Evolutionary conservation across 176 grass and related monocot genomes (phyloP), one percentile per base, ranked within the genome.

Genomic region (Lolium rigidum): DNA sequence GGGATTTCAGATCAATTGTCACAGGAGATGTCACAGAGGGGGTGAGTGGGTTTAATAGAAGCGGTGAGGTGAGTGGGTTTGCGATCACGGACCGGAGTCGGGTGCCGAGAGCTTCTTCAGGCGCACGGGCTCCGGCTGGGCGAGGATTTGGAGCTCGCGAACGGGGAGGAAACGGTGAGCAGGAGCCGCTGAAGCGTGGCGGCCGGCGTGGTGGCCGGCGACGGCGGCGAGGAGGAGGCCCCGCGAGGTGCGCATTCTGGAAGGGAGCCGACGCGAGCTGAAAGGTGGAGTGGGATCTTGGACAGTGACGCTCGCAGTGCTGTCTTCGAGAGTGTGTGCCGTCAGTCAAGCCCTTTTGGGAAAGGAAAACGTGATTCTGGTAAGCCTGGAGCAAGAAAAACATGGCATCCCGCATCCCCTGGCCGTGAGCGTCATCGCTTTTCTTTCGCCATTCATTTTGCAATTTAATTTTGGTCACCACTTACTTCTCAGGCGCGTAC

Each of bases 61-160:
- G 28, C 28, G 28, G 28, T 31, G 28, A 31, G 28, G 28, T 31
- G 28, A 31, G 28, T 31, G 28, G 28, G 28, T 31, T 31, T 31
- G 28, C 28, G 28, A 31, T 81, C 72, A 69, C 58, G 39, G 49
- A 95, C 92, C 90, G 41, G 85, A 86, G 85, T 99, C 68, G 9
- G 83, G 72, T 20, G 90, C 87, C 9, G 85, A 77, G 67, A 94
- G 83, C 83, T 86, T 73, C 71, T 90, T 82, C 11, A 96, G 43
- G 71, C 85, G 85, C 47, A 93, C 88, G 13, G 87, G 77, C 46
- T 86, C 82, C 44, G 76, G 10, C 8, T 87, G 54, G 65, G 90
- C 87, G 85, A 96, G 47, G 78, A 87, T 63, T 62, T 81, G 89
- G 70, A 88, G 25, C 43, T 76, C 0, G 60, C 82, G 85, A 8